These are phyloP conservation scores for Jasminum sambac DNA, from an alignment of 257 asterid species.

Conservation along the genomic window DNA sequence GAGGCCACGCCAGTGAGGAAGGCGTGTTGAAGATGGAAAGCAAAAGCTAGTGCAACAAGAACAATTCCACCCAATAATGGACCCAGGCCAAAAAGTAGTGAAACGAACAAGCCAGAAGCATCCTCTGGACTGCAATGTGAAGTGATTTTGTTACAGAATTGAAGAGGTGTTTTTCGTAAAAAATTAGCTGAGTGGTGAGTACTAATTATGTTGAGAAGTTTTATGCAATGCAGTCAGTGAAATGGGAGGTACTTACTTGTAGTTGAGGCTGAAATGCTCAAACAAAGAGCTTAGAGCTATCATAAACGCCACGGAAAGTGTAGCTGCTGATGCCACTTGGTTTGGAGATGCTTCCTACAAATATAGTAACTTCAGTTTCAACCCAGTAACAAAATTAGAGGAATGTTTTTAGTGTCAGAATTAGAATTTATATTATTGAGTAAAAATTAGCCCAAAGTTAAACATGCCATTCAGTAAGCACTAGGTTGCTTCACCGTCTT, in stretches of 20 bases:
- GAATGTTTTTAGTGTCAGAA: not conserved
- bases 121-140: slow-evolving; percentile 76
- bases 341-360: slow-evolving; percentile 84
- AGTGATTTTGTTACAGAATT: slow-evolving; percentile 15
- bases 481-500: not conserved
- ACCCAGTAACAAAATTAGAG: not conserved
- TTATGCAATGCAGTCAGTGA: slow-evolving; percentile 2
- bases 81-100: slow-evolving; percentile 88
- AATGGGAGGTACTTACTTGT: slow-evolving; percentile 45
- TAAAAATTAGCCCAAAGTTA: not conserved
- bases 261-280: slow-evolving; percentile 68
- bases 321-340: slow-evolving; percentile 96
- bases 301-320: slow-evolving; percentile 95
- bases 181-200: not conserved
- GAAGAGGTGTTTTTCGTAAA: not conserved
- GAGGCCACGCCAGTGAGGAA: slow-evolving; percentile 89
- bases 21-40: slow-evolving; percentile 83
- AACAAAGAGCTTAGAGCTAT: slow-evolving; percentile 75
- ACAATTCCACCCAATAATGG: slow-evolving; percentile 85
- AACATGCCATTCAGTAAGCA: not conserved
- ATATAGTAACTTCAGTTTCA: not conserved
- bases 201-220: slow-evolving; percentile 4
- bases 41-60: slow-evolving; percentile 77
- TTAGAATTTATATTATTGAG: not conserved
- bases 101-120: slow-evolving; percentile 84